Percentiles rank a stretch among this genome's conserved stretches.
Conservation (phyloP, 2,329 filamentous ascomycete genomes). For the Clonostachys byssicola region DNA sequence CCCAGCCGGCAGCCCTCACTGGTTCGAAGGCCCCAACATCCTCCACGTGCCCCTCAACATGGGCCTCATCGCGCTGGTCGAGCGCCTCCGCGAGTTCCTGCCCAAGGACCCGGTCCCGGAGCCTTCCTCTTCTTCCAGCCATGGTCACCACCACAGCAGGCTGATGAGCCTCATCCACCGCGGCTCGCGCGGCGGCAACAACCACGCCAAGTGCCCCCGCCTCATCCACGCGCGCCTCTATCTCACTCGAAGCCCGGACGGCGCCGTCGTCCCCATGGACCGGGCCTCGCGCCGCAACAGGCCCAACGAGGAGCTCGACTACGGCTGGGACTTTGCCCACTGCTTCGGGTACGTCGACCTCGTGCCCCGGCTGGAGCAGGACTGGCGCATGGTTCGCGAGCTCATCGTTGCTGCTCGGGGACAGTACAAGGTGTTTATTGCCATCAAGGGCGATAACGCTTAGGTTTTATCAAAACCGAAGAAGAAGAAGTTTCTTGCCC, state of each 20-base stretch:
- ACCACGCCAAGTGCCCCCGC: conserved; percentile 8
- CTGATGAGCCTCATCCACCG: conserved; percentile 1
- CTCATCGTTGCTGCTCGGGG: conserved; percentile 15
- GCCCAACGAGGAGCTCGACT: conserved; percentile 1
- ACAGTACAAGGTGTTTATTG: conserved; percentile 14
- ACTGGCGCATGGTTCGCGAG: conserved; percentile 18
- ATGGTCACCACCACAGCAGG: conserved; percentile 1
- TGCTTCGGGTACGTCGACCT: conserved; percentile 16
- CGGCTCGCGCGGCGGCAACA: not conserved
- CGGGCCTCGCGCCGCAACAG: not conserved
- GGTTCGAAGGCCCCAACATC: conserved; percentile 11
- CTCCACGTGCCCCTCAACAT: conserved; percentile 9
- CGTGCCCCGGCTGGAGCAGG: conserved; percentile 12
- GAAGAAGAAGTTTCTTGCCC: no score
- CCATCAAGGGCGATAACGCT: conserved; percentile 5
- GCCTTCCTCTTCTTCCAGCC: not conserved
- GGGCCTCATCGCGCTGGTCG: conserved; percentile 15
- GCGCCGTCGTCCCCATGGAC: not conserved
- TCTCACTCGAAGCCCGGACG: conserved; percentile 11
- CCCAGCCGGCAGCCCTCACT: conserved; percentile 11
- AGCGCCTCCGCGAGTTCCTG: conserved; percentile 9
- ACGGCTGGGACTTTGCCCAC: conserved; percentile 16
- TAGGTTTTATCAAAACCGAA: no score
- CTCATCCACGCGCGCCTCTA: conserved; percentile 12
- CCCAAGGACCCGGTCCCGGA: not conserved